These are phyloP conservation scores for Aspergillus candidus DNA, from an alignment of 2,329 filamentous ascomycete species.

Conservation along the genomic window DNA sequence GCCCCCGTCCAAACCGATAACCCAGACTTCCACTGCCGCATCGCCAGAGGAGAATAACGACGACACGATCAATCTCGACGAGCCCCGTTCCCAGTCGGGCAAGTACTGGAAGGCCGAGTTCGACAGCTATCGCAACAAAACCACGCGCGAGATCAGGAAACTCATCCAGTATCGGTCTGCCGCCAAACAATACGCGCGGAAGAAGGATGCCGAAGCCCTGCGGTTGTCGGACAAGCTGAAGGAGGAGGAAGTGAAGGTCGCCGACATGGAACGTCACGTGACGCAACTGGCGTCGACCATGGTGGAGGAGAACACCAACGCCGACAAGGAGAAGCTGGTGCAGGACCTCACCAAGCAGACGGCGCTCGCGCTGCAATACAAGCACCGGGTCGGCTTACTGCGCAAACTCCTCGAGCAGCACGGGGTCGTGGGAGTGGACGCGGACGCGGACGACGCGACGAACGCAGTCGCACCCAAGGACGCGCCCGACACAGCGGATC, in stretches of 20 bases:
- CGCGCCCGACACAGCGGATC: slow-evolving; percentile 13
- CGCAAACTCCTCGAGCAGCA: slow-evolving; percentile 35
- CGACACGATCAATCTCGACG: slow-evolving; percentile 48
- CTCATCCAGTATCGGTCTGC: slow-evolving; percentile 55
- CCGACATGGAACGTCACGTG: slow-evolving; percentile 40
- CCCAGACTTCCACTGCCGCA: slow-evolving; percentile 13
- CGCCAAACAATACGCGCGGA: slow-evolving; percentile 54
- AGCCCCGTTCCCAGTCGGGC: slow-evolving; percentile 53
- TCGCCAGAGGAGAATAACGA: slow-evolving; percentile 32
- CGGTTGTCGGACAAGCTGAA: slow-evolving; percentile 48
- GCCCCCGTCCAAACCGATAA: slow-evolving; percentile 10
- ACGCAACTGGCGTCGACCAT: slow-evolving; percentile 38
- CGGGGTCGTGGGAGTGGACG: slow-evolving; percentile 32
- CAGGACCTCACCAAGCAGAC: slow-evolving; percentile 41
- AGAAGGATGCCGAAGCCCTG: slow-evolving; percentile 52
- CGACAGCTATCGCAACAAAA: slow-evolving; percentile 52
- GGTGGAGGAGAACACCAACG: slow-evolving; percentile 24
- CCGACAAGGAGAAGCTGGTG: slow-evolving; percentile 37
- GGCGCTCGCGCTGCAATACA: slow-evolving; percentile 40
- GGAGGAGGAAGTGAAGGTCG: slow-evolving; percentile 43
- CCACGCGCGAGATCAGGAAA: slow-evolving; percentile 55
- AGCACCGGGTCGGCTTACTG: slow-evolving; percentile 35
- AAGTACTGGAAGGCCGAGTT: slow-evolving; percentile 59
- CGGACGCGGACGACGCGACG: slow-evolving; percentile 15
- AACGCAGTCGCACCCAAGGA: slow-evolving; percentile 17